Base-by-base conservation (phyloP, 2,329 filamentous ascomycete species). In the Podosphaera xanthii region DNA sequence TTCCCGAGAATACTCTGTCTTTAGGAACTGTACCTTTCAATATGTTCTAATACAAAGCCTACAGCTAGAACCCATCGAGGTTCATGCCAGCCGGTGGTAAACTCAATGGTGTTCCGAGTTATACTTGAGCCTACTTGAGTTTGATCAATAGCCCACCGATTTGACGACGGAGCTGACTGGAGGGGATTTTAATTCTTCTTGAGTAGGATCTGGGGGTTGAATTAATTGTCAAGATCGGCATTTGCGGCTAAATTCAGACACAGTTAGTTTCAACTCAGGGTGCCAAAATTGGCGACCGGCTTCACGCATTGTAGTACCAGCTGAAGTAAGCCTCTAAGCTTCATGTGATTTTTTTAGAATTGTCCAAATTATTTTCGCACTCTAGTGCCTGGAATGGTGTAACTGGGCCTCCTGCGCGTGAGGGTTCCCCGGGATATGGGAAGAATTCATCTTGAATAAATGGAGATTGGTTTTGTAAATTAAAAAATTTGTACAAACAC, bases 21-120 rank as follows among this genome's bases (percentile, higher is more conserved):
- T 22, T 22, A 22, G 22, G 22, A 22, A 22, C 22, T 22, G 22
- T 22, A 22, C 22, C 22, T 22, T 22, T 22, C 22, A 22, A 22
- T 22, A 22, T 22, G 22, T 22, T 22, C 22, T 22, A 22, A 22
- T 22, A 22, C 22, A 22, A 55, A 55, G 10, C 40, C 53, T n/a
- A 35, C 22, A 38, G 9, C 12, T 1, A 12, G 3, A 2, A 55
- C 53, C 22, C 33, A 30, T 7, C 53, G 53, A 14, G 34, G 40
- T 55, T 55, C 53, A n/a, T 40, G 36, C 53, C 53, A 55, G 53
- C 53, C 53, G 30, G 53, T 56, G n/a, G 53, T 36, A n/a, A 42
- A 56, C n/a, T 44, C 53, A 42, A 44, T 22, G n/a, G 53, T 36
- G 31, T 56, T 40, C 10, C 22, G n/a, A 12, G 42, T 5, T 8